A percentile compares a stretch with the other conserved stretches of the same genome.
phyloP scores from a whole-genome alignment of 306 rosid species.

The Biancaea sappan region DNA sequence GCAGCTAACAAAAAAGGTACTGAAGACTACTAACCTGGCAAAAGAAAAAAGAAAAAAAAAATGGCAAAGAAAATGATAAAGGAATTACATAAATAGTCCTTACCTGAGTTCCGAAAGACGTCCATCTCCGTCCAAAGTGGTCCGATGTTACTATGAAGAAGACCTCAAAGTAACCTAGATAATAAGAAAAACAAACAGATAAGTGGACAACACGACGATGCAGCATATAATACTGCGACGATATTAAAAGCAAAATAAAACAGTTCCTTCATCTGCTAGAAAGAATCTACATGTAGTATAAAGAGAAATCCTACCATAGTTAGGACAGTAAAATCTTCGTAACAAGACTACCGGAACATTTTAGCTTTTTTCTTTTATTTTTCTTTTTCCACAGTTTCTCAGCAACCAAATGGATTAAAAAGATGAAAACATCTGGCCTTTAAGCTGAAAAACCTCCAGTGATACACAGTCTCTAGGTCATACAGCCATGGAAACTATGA shows the following conservation, averaged over 20 bases:
- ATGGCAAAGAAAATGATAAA: neutral
- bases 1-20: slow-evolving; percentile 4
- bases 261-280: neutral
- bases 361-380: neutral
- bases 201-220: neutral
- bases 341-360: slow-evolving; percentile 1
- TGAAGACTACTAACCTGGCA: neutral
- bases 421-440: neutral
- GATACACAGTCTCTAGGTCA: slow-evolving; percentile 1
- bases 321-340: neutral
- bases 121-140: slow-evolving; percentile 1
- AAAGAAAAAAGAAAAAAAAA: neutral
- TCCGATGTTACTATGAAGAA: neutral
- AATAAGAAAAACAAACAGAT: neutral
- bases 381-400: slow-evolving; percentile 30
- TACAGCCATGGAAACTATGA: slow-evolving; percentile 1
- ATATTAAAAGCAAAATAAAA: neutral
- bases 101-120: slow-evolving; percentile 2
- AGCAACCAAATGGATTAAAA: slow-evolving; percentile 31
- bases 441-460: neutral
- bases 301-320: neutral
- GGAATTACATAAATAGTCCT: neutral
- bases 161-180: slow-evolving; percentile 8
- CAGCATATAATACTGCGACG: neutral
- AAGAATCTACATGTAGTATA: neutral